These are phyloP conservation scores for Exutisphaerella laricina DNA, from an alignment of 2,329 filamentous ascomycete species.

Conservation along the genomic window DNA sequence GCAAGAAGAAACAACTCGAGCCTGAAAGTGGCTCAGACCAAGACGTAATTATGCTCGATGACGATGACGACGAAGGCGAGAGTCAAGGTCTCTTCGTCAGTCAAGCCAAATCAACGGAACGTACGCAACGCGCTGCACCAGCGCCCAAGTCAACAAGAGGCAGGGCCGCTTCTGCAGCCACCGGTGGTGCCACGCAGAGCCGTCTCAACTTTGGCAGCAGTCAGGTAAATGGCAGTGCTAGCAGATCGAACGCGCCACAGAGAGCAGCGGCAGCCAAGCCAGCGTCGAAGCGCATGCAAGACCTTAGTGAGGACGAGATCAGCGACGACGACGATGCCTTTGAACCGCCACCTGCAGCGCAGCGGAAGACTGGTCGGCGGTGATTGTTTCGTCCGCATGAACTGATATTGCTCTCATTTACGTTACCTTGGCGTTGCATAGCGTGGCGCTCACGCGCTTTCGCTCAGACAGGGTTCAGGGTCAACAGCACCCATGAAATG, in stretches of 20 bases:
- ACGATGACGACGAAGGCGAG: slow-evolving; percentile 45
- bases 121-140: slow-evolving; percentile 15
- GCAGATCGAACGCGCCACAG: slow-evolving; percentile 11
- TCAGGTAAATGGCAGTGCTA: slow-evolving; percentile 13
- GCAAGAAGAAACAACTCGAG: slow-evolving; percentile 39
- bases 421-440: slow-evolving; percentile 2
- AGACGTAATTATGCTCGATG: slow-evolving; percentile 39
- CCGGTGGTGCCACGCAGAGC: slow-evolving; percentile 16
- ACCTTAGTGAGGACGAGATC: slow-evolving; percentile 35
- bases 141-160: slow-evolving; percentile 15
- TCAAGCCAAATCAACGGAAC: slow-evolving; percentile 20
- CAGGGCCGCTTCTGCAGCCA: slow-evolving; percentile 13
- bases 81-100: slow-evolving; percentile 41
- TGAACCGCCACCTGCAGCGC: slow-evolving; percentile 30
- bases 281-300: slow-evolving; percentile 28
- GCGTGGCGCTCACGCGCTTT: slow-evolving; percentile 2
- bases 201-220: slow-evolving; percentile 20
- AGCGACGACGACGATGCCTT: slow-evolving; percentile 37
- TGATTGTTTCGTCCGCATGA: slow-evolving; percentile 4
- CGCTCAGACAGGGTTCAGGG: no score
- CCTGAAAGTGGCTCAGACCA: slow-evolving; percentile 42
- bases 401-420: not conserved
- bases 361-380: slow-evolving; percentile 18
- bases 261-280: slow-evolving; percentile 13
- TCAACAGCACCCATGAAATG: no score